Evolutionary conservation across 2,329 filamentous ascomycete species (phyloP).

Genomic region (Plectosphaerella plurivora): DNA sequence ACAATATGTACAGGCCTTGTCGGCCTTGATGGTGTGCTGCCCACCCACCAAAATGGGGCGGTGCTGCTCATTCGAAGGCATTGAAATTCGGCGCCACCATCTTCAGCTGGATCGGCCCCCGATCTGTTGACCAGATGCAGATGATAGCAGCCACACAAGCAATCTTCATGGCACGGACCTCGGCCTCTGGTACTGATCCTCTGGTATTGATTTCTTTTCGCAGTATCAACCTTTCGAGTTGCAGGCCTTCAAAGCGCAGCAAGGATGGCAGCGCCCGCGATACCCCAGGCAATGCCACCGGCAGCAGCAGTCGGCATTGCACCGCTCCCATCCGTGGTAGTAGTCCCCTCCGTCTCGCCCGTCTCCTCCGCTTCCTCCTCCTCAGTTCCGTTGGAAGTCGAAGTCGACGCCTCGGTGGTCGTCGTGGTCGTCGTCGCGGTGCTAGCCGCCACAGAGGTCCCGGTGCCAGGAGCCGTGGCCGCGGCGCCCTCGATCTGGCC

Average conservation of each 20-base stretch:
- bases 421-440: slow-evolving; percentile 6
- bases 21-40: no score
- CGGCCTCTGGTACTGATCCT: no score
- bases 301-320: slow-evolving; percentile 20
- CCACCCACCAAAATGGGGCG: no score
- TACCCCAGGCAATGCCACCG: slow-evolving; percentile 17
- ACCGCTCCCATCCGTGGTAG: slow-evolving; percentile 8
- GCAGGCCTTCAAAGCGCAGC: slow-evolving; percentile 17
- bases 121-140: no score
- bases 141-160: no score
- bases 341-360: not conserved
- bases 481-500: slow-evolving; percentile 37
- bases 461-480: slow-evolving; percentile 16
- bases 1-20: no score
- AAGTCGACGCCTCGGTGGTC: not conserved
- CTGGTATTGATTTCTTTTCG: no score
- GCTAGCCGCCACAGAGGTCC: not conserved
- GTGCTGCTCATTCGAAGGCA: no score
- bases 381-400: not conserved
- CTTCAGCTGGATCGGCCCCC: no score
- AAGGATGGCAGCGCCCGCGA: slow-evolving; percentile 22
- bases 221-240: no score
- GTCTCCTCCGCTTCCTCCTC: not conserved
- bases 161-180: no score
- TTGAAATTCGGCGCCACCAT: no score